These are phyloP conservation scores for Letharia columbiana DNA, from an alignment of 495 filamentous ascomycete species.

Conservation along the genomic window DNA sequence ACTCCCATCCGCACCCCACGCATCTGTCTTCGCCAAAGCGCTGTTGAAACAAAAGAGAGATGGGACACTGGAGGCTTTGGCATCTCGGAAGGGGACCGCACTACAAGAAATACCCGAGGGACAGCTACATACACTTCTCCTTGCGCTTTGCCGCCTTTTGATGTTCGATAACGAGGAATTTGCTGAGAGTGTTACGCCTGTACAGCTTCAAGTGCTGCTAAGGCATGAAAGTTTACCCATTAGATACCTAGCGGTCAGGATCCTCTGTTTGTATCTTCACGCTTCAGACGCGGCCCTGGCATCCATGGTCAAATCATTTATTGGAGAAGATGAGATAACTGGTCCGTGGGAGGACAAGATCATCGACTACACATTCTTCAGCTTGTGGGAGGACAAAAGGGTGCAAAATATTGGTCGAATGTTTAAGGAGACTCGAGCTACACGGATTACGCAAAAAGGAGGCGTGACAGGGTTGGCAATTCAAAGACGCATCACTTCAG, in stretches of 20 bases:
- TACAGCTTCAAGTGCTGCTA: conserved; percentile 59
- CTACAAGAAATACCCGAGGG: conserved; percentile 33
- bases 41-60: conserved; percentile 10
- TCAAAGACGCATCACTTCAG: conserved; percentile 31
- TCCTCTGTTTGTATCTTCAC: conserved; percentile 67
- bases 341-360: conserved; percentile 66
- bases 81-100: conserved; percentile 36
- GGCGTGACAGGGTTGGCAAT: conserved; percentile 21
- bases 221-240: conserved; percentile 50
- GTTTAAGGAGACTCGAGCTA: conserved; percentile 33
- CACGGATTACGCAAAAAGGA: conserved; percentile 5
- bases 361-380: conserved; percentile 80
- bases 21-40: conserved; percentile 40
- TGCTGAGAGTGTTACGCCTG: conserved; percentile 50
- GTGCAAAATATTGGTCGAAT: conserved; percentile 34
- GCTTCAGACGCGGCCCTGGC: conserved; percentile 73
- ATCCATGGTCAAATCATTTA: conserved; percentile 55
- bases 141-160: conserved; percentile 68
- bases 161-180: conserved; percentile 62
- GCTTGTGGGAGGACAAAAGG: conserved; percentile 64
- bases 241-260: conserved; percentile 71
- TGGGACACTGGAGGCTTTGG: conserved; percentile 17
- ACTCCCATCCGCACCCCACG: conserved; percentile 66
- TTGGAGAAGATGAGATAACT: conserved; percentile 50
- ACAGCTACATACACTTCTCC: conserved; percentile 40